Percentiles rank a stretch among this genome's conserved stretches.
phyloP scores from a whole-genome alignment of 305 asterid species.

The Fraxinus xanthoxyloides region DNA sequence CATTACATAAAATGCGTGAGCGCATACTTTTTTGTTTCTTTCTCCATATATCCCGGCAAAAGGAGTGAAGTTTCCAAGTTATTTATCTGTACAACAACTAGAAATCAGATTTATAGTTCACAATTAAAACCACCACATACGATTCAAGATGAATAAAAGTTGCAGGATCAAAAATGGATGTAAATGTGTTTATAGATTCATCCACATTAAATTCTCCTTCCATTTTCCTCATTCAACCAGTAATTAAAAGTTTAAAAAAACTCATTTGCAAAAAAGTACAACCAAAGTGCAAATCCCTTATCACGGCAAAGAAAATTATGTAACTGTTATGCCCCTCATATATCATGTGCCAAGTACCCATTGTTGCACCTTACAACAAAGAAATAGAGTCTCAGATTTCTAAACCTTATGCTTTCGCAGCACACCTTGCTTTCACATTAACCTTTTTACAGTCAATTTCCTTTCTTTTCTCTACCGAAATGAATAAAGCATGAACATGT shows the following conservation, averaged over 20 bases:
- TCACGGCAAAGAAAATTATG: neutral
- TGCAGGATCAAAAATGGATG: neutral
- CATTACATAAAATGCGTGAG: neutral
- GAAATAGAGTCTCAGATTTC: neutral
- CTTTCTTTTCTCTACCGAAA: neutral
- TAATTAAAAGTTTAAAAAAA: neutral
- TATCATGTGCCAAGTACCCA: neutral
- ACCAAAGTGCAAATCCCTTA: neutral
- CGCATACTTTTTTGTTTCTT: neutral
- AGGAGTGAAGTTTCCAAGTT: neutral
- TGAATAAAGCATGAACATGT: neutral
- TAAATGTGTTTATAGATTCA: neutral
- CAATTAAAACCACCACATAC: neutral
- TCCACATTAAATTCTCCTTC: neutral
- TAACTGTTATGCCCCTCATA: neutral
- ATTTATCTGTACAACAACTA: neutral
- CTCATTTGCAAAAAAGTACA: neutral
- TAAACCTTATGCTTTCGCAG: neutral
- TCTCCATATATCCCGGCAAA: neutral
- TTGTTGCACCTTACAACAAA: neutral
- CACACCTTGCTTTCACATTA: neutral
- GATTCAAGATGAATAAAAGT: neutral
- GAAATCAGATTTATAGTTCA: neutral
- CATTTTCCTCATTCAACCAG: neutral
- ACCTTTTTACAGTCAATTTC: neutral